Evolutionary conservation across 495 filamentous ascomycete genomes (phyloP).

Genomic region (Hapsidospora chrysogenum): DNA sequence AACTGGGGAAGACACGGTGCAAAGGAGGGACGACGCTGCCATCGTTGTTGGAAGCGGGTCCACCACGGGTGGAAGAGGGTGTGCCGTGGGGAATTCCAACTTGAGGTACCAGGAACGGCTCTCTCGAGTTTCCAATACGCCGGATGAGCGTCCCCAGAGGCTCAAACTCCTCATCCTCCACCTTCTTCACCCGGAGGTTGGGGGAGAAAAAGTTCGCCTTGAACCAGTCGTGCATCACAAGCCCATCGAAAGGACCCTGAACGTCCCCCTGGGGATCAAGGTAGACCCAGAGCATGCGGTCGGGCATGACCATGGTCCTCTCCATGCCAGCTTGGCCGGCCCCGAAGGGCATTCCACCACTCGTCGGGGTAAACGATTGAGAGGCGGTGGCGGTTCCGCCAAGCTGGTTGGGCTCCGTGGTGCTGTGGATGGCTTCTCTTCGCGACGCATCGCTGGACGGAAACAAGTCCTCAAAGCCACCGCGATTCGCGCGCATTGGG

Average conservation of each 20-base stretch:
- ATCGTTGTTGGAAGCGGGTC: constrained; percentile 19
- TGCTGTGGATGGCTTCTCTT: constrained; percentile 14
- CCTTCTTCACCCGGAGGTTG: constrained; percentile 82
- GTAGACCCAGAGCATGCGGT: constrained; percentile 97
- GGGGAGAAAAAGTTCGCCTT: constrained; percentile 95
- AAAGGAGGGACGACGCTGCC: constrained; percentile 83
- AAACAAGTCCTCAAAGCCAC: constrained; percentile 39
- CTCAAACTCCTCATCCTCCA: constrained; percentile 87
- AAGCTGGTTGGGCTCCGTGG: constrained; percentile 15
- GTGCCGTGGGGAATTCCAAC: constrained; percentile 84
- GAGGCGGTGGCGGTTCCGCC: constrained; percentile 15
- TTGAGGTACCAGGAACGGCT: constrained; percentile 93
- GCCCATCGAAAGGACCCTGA: constrained; percentile 86
- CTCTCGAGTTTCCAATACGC: constrained; percentile 90
- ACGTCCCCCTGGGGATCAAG: constrained; percentile 81
- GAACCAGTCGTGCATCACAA: constrained; percentile 99
- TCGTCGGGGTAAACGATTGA: constrained; percentile 18
- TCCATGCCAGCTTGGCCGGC: constrained; percentile 22
- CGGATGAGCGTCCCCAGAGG: constrained; percentile 90
- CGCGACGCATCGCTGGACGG: constrained; percentile 18
- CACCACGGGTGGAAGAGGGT: constrained; percentile 29
- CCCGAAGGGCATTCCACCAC: constrained; percentile 9
- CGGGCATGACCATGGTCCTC: constrained; percentile 83
- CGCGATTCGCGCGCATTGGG: constrained; percentile 38
- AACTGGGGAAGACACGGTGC: constrained; percentile 84